phyloP scores from a whole-genome alignment of 2,329 filamentous ascomycete genomes.

The Fusarium humuli region DNA sequence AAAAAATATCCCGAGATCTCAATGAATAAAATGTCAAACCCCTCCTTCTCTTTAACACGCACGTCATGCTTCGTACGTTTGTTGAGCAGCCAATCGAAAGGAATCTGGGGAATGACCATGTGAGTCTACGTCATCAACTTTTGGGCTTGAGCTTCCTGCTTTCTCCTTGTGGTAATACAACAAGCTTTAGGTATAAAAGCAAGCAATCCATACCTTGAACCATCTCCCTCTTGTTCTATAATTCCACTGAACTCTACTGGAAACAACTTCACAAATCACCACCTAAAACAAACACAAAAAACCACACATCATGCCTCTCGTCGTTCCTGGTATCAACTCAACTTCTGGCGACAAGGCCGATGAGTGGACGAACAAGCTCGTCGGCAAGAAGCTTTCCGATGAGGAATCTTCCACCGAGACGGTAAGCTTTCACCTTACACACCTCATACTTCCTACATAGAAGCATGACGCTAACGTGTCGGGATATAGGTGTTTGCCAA shows the following conservation, averaged over 20 bases:
- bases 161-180: constrained; percentile 14
- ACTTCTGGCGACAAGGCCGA: constrained; percentile 61
- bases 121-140: constrained; percentile 47
- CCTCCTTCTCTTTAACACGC: constrained; percentile 1
- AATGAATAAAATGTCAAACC: constrained; percentile 5
- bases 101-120: constrained; percentile 31
- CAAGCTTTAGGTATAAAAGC: constrained; percentile 31
- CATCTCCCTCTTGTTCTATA: not conserved
- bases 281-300: not conserved
- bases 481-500: constrained; percentile 67
- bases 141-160: constrained; percentile 21
- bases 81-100: constrained; percentile 38
- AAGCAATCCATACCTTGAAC: not conserved
- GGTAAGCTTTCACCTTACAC: constrained; percentile 52
- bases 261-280: not conserved
- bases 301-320: constrained; percentile 69
- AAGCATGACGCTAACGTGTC: not conserved
- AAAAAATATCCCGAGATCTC: constrained; percentile 24
- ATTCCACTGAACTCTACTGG: not conserved
- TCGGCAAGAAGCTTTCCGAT: constrained; percentile 71
- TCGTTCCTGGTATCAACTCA: constrained; percentile 68
- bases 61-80: constrained; percentile 34
- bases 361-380: constrained; percentile 71
- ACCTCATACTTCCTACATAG: not conserved
- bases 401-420: constrained; percentile 61